These are phyloP conservation scores for Pleurotus eryngii DNA, from an alignment of 768 basidiomycete species.

Conservation along the genomic window DNA sequence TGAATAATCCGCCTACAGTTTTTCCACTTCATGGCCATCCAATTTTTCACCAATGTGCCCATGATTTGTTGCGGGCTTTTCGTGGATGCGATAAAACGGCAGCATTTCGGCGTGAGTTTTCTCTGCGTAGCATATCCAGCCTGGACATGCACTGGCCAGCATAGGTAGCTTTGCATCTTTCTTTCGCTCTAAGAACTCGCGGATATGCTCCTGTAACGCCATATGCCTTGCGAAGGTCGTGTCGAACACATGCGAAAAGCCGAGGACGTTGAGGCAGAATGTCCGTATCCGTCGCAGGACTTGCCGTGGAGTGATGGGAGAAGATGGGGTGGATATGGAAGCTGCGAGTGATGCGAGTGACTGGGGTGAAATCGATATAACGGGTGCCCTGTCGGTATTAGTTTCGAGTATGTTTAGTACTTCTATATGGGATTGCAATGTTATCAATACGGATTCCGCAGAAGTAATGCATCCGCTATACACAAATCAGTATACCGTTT, in stretches of 20 bases:
- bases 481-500: background rate
- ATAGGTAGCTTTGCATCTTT: conserved; percentile 63
- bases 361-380: conserved; percentile 89
- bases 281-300: conserved; percentile 69
- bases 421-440: conserved; percentile 91
- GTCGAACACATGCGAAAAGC: conserved; percentile 84
- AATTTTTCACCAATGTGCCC: conserved; percentile 90
- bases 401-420: conserved; percentile 74
- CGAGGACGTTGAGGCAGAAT: conserved; percentile 66
- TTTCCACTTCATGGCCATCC: conserved; percentile 69
- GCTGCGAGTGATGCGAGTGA: conserved; percentile 78
- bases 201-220: conserved; percentile 74
- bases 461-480: conserved; percentile 95
- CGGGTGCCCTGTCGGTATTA: conserved; percentile 59
- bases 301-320: conserved; percentile 46
- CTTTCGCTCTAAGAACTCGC: conserved; percentile 78
- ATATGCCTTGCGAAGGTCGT: conserved; percentile 93
- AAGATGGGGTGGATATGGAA: conserved; percentile 50
- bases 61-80: conserved; percentile 95
- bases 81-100: conserved; percentile 82
- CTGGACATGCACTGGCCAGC: conserved; percentile 94
- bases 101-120: conserved; percentile 94
- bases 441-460: conserved; percentile 95
- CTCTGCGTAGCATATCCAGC: conserved; percentile 99
- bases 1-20: conserved; percentile 50